Percentiles rank a stretch among this genome's conserved stretches.
Conservation (phyloP, 805 yeast species). For the Pichia rugopelliculosa region DNA sequence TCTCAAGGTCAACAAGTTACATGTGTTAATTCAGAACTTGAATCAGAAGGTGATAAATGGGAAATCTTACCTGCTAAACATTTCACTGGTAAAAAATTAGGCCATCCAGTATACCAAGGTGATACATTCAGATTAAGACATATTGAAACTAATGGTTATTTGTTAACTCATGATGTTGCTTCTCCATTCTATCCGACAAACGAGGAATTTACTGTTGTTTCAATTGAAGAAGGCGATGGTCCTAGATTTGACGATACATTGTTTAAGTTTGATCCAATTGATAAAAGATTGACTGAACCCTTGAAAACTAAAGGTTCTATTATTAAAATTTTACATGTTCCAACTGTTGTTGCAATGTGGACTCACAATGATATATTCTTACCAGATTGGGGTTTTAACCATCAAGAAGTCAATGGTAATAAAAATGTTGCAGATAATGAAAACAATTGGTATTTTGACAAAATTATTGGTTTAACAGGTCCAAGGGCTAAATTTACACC, state of each 20-base stretch:
- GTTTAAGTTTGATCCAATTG: constrained; percentile 62
- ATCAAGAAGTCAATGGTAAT: constrained; percentile 93
- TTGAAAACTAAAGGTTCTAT: constrained; percentile 66
- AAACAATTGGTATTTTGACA: constrained; percentile 72
- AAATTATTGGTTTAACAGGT: constrained; percentile 59
- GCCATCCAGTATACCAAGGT: constrained; percentile 55
- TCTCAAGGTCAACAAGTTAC: constrained; percentile 95
- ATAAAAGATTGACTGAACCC: constrained; percentile 40
- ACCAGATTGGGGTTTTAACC: constrained; percentile 93
- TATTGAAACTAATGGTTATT: constrained; percentile 66
- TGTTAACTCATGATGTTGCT: constrained; percentile 92
- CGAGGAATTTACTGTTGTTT: constrained; percentile 81
- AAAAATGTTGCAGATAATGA: constrained; percentile 63
- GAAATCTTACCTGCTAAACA: constrained; percentile 61
- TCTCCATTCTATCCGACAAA: constrained; percentile 90
- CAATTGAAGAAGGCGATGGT: constrained; percentile 48
- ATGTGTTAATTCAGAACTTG: constrained; percentile 45
- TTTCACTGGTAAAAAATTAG: constrained; percentile 31
- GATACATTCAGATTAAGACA: constrained; percentile 77
- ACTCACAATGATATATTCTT: constrained; percentile 74
- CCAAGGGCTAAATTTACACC: constrained; percentile 57
- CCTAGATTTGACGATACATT: constrained; percentile 61
- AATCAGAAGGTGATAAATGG: constrained; percentile 78
- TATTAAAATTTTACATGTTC: constrained; percentile 70
- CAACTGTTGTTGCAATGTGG: constrained; percentile 90